Base-by-base conservation (phyloP, 2,329 filamentous ascomycete genomes). In the Ophiostoma novo-ulmi region DNA sequence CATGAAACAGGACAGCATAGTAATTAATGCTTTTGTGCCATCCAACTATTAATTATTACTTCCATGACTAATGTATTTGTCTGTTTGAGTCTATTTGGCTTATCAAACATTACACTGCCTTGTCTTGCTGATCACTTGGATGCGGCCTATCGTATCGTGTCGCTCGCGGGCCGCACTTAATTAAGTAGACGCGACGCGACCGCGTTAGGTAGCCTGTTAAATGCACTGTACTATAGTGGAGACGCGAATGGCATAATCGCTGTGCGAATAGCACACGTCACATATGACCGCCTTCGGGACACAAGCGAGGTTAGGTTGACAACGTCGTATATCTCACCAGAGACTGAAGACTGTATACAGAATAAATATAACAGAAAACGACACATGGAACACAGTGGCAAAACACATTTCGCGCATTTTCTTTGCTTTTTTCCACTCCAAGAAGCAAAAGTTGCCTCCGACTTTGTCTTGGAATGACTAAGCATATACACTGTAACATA, bases 121-220 rank as follows among this genome's bases (percentile, higher is more conserved):
- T 48, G 13, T 31, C 3, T 3, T 44, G 44, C n/a, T 48, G 44
- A 48, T 48, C 44, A n/a, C 44, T n/a, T 20, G 17, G 44, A n/a
- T 20, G 44, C 17, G 17, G 44, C 7, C 17, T 48, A 20, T n/a
- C 44, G 44, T 48, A 20, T 44, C 14, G 41, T 44, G 41, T 48
- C 17, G 44, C 31, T 31, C 31, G 31, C 31, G 31, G 31, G 31
- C 31, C 31, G 2, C 17, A 8, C 26, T 63, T 5, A 31, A 26
- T 63, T 35, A 35, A 35, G 26, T 35, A 26, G 58, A 63, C 22
- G 58, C 58, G 58, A 63, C 58, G 58, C 22, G 58, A 63, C 58
- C 58, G 58, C 58, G 58, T 63, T 20, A 14, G 26, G 58, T 8
- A 3, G 6, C 26, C 13, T 3, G n/a, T 22, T 58, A 58, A 26